These are phyloP conservation scores for Teratosphaeria viscida DNA, from an alignment of 2,329 filamentous ascomycete species.

Conservation along the genomic window DNA sequence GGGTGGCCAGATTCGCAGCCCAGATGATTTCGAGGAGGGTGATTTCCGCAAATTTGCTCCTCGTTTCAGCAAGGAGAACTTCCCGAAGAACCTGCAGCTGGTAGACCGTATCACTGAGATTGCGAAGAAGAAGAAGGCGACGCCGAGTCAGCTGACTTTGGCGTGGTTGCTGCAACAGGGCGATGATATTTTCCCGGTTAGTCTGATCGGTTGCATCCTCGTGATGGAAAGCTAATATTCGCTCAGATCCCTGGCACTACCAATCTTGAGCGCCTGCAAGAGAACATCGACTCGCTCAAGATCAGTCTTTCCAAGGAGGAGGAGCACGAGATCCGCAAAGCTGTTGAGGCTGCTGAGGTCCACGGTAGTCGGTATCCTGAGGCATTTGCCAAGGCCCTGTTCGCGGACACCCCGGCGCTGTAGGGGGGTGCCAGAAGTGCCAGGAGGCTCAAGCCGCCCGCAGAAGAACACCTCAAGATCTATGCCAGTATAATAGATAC, in stretches of 20 bases:
- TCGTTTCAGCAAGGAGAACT: conserved; percentile 43
- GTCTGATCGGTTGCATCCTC: not conserved
- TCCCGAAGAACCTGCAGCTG: conserved; percentile 45
- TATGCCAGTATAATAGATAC: not conserved
- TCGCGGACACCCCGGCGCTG: conserved; percentile 30
- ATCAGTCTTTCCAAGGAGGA: conserved; percentile 28
- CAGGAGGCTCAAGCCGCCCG: too few species aligned
- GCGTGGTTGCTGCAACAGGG: conserved; percentile 53
- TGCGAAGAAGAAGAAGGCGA: conserved; percentile 45
- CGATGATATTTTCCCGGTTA: conserved; percentile 49
- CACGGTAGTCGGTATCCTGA: conserved; percentile 31
- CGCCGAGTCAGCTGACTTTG: conserved; percentile 48
- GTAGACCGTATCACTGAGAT: conserved; percentile 41
- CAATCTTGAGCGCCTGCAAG: conserved; percentile 34
- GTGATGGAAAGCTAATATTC: conserved; percentile 1
- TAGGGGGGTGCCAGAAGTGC: not conserved
- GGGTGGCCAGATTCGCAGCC: conserved; percentile 39
- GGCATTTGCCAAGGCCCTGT: conserved; percentile 22
- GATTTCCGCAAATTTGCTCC: conserved; percentile 41
- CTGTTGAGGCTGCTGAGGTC: conserved; percentile 25
- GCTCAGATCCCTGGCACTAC: conserved; percentile 41
- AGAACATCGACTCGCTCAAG: conserved; percentile 31
- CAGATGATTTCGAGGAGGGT: conserved; percentile 37
- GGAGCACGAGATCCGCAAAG: conserved; percentile 27
- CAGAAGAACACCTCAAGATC: too few species aligned